Evolutionary conservation across 108 stramenopile species (phyloP), one percentile per base, ranked within the genome.

Genomic region (Pelagomonas calceolata): DNA sequence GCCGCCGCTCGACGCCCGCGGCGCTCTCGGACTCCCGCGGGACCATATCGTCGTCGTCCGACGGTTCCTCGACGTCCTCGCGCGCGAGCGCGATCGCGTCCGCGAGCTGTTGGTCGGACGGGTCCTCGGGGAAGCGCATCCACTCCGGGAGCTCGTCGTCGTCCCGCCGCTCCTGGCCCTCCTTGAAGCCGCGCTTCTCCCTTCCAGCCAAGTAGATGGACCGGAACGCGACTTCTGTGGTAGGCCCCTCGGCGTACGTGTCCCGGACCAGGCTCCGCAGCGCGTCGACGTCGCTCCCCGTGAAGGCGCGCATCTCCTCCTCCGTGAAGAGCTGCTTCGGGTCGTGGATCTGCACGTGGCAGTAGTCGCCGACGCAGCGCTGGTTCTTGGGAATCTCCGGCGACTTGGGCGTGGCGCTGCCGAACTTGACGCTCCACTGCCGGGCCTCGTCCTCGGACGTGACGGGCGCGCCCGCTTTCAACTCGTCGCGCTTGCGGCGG

Each of bases 401-500:
- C 46, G 46, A 18, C 18, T 14, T 18, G 46, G 14, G 14, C 46
- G 17, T 51, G 46, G n/a, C n/a, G n/a, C 46, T 51, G 46, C 46
- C 18, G 17, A 51, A 51, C 14, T 14, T 14, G 17, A n/a, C n/a
- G n/a, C n/a, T n/a, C n/a, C n/a, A n/a, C n/a, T n/a, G n/a, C n/a
- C n/a, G n/a, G n/a, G n/a, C n/a, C n/a, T n/a, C n/a, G n/a, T n/a
- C n/a, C n/a, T n/a, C n/a, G n/a, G n/a, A n/a, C n/a, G n/a, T n/a
- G n/a, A n/a, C n/a, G n/a, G 46, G 46, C 35, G 68, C 74, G 30
- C 75, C 75, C 30, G 69, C 73, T n/a, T n/a, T n/a, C n/a, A n/a
- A n/a, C n/a, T n/a, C n/a, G n/a, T n/a, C n/a, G n/a, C n/a, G n/a
- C n/a, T n/a, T n/a, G n/a, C n/a, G n/a, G n/a, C n/a, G n/a, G n/a